Conservation (phyloP, 169 alveolate genomes). For the Plasmodium ovale region DNA sequence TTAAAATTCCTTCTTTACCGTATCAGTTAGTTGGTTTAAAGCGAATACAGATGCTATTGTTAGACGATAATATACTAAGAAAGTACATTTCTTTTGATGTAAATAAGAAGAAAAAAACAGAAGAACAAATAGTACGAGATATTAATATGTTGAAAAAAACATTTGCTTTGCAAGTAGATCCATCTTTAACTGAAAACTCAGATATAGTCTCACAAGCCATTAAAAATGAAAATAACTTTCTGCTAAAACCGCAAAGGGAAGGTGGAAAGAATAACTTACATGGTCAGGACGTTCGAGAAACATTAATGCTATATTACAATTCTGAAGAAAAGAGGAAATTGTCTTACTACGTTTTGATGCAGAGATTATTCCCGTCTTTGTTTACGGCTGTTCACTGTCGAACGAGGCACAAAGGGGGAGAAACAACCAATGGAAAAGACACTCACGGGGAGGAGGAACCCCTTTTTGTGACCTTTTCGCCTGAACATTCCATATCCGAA, state of each 20-base stretch:
- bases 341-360: constrained; percentile 46
- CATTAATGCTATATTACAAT: constrained; percentile 69
- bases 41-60: constrained; percentile 83
- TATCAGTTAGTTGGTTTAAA: constrained; percentile 88
- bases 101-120: constrained; percentile 45
- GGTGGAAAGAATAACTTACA: constrained; percentile 89
- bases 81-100: constrained; percentile 29
- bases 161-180: constrained; percentile 73
- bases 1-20: constrained; percentile 85
- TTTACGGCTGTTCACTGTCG: constrained; percentile 43
- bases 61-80: constrained; percentile 75
- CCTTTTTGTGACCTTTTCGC: constrained; percentile 19
- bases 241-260: constrained; percentile 89
- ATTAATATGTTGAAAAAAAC: constrained; percentile 58
- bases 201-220: constrained; percentile 71
- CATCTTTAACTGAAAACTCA: constrained; percentile 22
- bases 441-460: constrained; percentile 26
- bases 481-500: constrained; percentile 59
- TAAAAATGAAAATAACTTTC: constrained; percentile 71
- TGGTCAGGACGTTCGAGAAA: constrained; percentile 78
- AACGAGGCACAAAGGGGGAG: constrained; percentile 1
- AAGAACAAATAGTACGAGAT: constrained; percentile 27
- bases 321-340: constrained; percentile 53
- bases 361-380: constrained; percentile 43
- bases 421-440: constrained; percentile 76